phyloP scores from a whole-genome alignment of 768 basidiomycete species.

The Boletus sensibilis region DNA sequence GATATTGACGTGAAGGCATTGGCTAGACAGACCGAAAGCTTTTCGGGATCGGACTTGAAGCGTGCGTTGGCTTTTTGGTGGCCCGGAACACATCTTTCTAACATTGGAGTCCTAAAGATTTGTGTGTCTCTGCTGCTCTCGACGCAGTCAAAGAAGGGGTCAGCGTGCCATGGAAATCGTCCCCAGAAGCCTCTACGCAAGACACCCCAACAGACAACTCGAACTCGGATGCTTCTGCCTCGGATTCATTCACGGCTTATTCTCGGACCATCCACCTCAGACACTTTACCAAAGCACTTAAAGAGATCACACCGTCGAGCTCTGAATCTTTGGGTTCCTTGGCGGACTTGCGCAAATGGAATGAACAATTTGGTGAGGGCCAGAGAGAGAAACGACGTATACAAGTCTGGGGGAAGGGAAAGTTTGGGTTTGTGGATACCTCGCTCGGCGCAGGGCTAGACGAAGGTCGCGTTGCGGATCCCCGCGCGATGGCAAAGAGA shows the following conservation, averaged over 20 bases:
- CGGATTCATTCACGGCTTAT: slow-evolving; percentile 11
- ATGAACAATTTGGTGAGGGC: slow-evolving; percentile 92
- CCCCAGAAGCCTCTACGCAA: slow-evolving; percentile 4
- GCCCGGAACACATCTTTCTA: background rate
- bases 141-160: slow-evolving; percentile 88
- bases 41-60: slow-evolving; percentile 94
- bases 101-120: slow-evolving; percentile 48
- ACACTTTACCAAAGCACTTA: slow-evolving; percentile 83
- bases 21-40: slow-evolving; percentile 75
- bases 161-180: slow-evolving; percentile 68
- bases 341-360: slow-evolving; percentile 80
- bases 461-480: slow-evolving; percentile 44
- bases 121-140: slow-evolving; percentile 90
- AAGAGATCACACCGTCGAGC: slow-evolving; percentile 86
- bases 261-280: slow-evolving; percentile 47
- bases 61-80: slow-evolving; percentile 50
- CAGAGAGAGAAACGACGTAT: slow-evolving; percentile 60
- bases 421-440: slow-evolving; percentile 78
- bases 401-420: slow-evolving; percentile 83
- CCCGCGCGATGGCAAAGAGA: slow-evolving; percentile 14
- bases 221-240: slow-evolving; percentile 5
- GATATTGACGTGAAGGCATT: slow-evolving; percentile 63
- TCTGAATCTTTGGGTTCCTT: slow-evolving; percentile 80
- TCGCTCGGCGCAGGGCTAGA: slow-evolving; percentile 31
- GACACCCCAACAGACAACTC: background rate